Percentiles rank a stretch among this genome's conserved stretches.
Conservation (phyloP, 2,329 filamentous ascomycete genomes). For the Graphiopsis chlorocephala region DNA sequence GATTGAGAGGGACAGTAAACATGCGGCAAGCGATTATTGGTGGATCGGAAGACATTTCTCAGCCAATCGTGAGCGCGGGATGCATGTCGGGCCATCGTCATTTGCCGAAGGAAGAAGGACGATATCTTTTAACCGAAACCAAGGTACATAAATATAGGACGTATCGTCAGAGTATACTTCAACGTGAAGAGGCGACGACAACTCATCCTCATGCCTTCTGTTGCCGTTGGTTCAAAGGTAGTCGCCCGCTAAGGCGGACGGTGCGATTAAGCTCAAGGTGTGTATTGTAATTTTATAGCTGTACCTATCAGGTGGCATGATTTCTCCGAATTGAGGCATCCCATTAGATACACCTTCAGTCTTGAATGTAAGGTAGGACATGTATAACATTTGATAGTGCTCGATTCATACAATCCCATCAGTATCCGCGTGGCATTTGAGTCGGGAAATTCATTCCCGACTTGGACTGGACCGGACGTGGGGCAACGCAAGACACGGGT, state of each 20-base stretch:
- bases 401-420: background rate
- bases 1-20: background rate
- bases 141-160: background rate
- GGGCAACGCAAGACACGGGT: constrained; percentile 3
- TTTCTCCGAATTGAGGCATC: background rate
- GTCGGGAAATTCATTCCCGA: constrained; percentile 2
- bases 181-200: no score
- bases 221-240: background rate
- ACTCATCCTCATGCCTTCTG: background rate
- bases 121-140: background rate
- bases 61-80: background rate
- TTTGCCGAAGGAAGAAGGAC: background rate
- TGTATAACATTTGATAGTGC: background rate
- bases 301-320: background rate
- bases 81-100: background rate
- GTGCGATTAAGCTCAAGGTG: background rate
- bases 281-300: background rate
- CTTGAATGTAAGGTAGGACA: background rate
- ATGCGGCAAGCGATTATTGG: background rate
- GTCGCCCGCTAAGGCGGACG: background rate
- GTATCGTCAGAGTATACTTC: background rate
- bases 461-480: constrained; percentile 2
- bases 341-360: background rate
- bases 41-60: background rate
- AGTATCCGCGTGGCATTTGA: background rate